Base-by-base conservation (phyloP, 306 rosid genomes). In the Urtica urens region DNA sequence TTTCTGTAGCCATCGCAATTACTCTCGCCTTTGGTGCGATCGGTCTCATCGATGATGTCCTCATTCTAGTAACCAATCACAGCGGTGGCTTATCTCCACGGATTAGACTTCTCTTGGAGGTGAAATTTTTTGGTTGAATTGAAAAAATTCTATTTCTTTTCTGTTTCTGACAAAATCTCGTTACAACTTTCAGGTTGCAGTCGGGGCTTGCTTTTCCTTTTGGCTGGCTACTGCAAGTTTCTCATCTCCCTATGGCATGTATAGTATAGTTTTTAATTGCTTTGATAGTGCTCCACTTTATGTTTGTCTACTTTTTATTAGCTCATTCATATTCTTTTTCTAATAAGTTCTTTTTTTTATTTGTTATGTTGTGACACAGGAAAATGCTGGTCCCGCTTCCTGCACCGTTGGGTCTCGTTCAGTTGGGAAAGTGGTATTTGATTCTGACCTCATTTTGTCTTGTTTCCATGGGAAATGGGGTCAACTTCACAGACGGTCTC, bases 191-290 rank as follows among this genome's bases (percentile, higher is more conserved):
- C 97, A 90, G 97, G 80, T 71, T 58, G 95, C 92, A 22, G 87
- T 81, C 57, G 95, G 92, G 55, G 55, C 55, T 19, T 79, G 78
- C 73, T 90, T 90, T 74, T 78, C 95, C 8, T 74, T 70, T 78
- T 90, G 97, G 97, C 61, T 90, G 80, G 71, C 59, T 66, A 55
- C 69, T 30, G 30, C 84, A 58, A 81, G 71, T 58, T 45, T 90
- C 57, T 66, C 95, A 63, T 81, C 95, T 57, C 97, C 97, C 57
- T 90, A 90, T 73, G 76, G 93, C 97, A 84, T 84, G 97, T 90
- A 90, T 90, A 81, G 67, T 71, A n/a, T n/a, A n/a, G n/a, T n/a
- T n/a, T n/a, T n/a, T n/a, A n/a, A n/a, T n/a, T n/a, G n/a, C n/a
- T n/a, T n/a, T n/a, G n/a, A n/a, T n/a, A n/a, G n/a, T n/a, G n/a